Percentiles rank a stretch among this genome's conserved stretches.
phyloP scores from a whole-genome alignment of 2,329 filamentous ascomycete genomes.

The Phialophora expanda region DNA sequence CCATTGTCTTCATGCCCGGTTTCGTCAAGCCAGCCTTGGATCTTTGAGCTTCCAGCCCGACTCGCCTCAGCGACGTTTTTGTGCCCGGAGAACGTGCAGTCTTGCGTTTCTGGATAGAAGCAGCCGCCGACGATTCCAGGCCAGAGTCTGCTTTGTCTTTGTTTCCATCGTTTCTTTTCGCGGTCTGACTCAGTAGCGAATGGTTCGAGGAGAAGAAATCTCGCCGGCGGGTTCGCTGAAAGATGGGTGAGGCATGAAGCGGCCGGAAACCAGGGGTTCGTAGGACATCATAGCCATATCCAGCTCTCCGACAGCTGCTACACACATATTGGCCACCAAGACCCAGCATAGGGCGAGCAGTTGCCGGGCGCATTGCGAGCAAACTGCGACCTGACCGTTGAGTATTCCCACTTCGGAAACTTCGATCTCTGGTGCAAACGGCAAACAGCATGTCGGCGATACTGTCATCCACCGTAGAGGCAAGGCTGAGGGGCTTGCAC shows the following conservation, averaged over 20 bases:
- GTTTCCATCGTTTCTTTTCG: slow-evolving; percentile 13
- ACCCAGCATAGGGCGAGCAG: slow-evolving; percentile 22
- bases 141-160: slow-evolving; percentile 15
- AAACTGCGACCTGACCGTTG: not conserved
- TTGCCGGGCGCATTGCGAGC: slow-evolving; percentile 20
- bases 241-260: slow-evolving; percentile 45
- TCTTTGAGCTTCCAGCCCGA: slow-evolving; percentile 82
- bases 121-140: slow-evolving; percentile 2
- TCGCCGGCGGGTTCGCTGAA: slow-evolving; percentile 56
- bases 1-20: slow-evolving; percentile 45
- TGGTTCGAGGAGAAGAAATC: slow-evolving; percentile 72
- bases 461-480: not conserved
- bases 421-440: not conserved
- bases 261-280: slow-evolving; percentile 45
- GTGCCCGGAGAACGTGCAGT: slow-evolving; percentile 57
- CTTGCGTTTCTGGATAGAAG: slow-evolving; percentile 53
- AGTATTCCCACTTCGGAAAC: not conserved
- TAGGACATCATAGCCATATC: slow-evolving; percentile 36
- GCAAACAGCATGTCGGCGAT: not conserved
- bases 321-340: slow-evolving; percentile 37
- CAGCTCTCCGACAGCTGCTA: slow-evolving; percentile 43
- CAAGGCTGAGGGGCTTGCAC: slow-evolving; percentile 7
- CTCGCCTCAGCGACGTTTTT: slow-evolving; percentile 79
- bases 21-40: slow-evolving; percentile 59
- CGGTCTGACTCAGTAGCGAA: slow-evolving; percentile 42